Conservation (phyloP, 352 stramenopile species). For the Peronospora belbahrii region DNA sequence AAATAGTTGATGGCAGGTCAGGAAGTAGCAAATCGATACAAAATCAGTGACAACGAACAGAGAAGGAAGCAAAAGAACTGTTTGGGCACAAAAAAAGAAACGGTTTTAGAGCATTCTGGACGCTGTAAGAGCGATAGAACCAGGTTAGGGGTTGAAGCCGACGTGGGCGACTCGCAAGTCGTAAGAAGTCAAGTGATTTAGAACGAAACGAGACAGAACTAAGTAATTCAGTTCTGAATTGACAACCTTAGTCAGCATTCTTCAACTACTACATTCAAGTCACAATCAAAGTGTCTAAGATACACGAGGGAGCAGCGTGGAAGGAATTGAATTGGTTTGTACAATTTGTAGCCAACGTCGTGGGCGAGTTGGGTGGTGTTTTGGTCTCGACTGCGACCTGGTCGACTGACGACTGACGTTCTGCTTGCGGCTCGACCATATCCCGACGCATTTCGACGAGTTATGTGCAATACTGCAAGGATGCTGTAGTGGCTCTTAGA, state of each 20-base stretch:
- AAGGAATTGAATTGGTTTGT: conserved; percentile 55
- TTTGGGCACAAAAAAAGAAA: neutral
- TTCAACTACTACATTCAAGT: no score
- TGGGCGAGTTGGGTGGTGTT: conserved; percentile 46
- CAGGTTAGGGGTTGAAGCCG: neutral
- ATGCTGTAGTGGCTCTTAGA: neutral
- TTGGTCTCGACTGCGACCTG: conserved; percentile 32
- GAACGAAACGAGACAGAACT: neutral
- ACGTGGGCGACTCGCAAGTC: no score
- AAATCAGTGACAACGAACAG: neutral
- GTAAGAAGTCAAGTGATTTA: no score
- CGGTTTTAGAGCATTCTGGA: conserved; percentile 23
- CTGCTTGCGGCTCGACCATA: conserved; percentile 22
- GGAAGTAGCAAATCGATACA: conserved; percentile 3
- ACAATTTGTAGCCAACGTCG: conserved; percentile 56
- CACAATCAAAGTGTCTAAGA: neutral
- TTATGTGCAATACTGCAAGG: conserved; percentile 12
- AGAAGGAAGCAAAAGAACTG: no score
- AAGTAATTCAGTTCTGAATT: no score
- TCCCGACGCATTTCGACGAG: conserved; percentile 25
- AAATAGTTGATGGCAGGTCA: conserved; percentile 33
- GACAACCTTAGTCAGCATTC: no score
- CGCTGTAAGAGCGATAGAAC: conserved; percentile 25
- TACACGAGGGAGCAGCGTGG: conserved; percentile 31
- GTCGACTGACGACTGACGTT: no score